These are phyloP conservation scores for Areca catechu DNA, from an alignment of 176 grass and related monocot species.

Conservation along the genomic window DNA sequence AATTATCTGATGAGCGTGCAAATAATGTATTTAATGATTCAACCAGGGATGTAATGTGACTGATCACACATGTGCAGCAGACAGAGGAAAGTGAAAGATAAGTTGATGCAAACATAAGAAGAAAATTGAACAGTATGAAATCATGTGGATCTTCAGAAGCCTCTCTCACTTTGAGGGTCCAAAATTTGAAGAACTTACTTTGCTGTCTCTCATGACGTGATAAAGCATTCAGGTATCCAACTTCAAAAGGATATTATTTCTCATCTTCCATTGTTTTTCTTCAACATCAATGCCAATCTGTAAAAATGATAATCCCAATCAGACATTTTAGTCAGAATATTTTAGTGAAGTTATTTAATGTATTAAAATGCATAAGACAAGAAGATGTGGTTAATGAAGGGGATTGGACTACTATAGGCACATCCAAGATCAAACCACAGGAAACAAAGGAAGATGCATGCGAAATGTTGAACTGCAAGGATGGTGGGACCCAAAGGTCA, in stretches of 20 bases:
- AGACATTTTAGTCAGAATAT: no score
- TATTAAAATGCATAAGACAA: no score
- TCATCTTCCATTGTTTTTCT: conserved; percentile 69
- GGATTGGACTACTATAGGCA: conserved; percentile 39
- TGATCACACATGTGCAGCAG: no score
- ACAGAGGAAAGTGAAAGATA: not conserved
- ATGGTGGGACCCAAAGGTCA: conserved; percentile 23
- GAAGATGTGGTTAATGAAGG: not conserved
- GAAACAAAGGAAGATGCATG: conserved; percentile 88
- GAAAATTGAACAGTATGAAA: not conserved
- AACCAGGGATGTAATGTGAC: no score
- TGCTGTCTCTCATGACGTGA: conserved; percentile 46
- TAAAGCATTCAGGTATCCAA: conserved; percentile 53
- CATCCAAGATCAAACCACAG: conserved; percentile 60
- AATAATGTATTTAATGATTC: no score
- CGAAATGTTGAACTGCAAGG: conserved; percentile 88
- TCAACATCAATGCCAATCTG: conserved; percentile 96
- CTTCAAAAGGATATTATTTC: conserved; percentile 57
- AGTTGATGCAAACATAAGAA: not conserved
- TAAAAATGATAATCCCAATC: not conserved
- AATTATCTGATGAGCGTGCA: no score
- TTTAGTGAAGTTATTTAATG: no score
- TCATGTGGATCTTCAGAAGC: not conserved
- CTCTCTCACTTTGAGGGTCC: conserved; percentile 91
- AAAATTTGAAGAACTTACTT: conserved; percentile 82